Base-by-base conservation (phyloP, 2,329 filamentous ascomycete genomes). In the Claviceps lovelessii region DNA sequence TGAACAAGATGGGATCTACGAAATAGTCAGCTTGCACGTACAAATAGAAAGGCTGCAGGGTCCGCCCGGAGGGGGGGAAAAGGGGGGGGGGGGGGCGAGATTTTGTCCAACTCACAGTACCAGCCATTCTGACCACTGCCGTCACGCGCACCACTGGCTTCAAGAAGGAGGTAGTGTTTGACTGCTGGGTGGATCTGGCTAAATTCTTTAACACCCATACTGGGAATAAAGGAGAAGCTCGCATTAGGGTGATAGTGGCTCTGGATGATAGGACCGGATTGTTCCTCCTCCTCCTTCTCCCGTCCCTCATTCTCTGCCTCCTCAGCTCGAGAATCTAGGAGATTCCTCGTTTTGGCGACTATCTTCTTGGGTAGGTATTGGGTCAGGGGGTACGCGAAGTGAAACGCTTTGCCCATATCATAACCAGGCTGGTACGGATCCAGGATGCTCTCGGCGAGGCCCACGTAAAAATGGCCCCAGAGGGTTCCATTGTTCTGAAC, bases 221-320 rank as follows among this genome's bases (percentile, higher is more conserved):
- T 84, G 3, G 90, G 89, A 51, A 98, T 81, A 63, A 97, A 83
- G 6, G 90, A 88, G 58, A 98, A 75, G 52, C 87, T 94, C 62
- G 94, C 85, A 70, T 98, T 98, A 7, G 93, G 87, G 70, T 98
- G 93, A 68, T 96, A 98, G 73, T 90, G 95, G 54, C 84, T 94
- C 49, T 80, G 82, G 58, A 95, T 81, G 53, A 84, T 74, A n/a
- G 88, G 84, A 1, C 84, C 83, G 5, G 76, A 71, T 55, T 78
- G 73, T 59, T 79, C 76, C 19, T 73, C 72, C 33, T 79, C 76
- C n/a, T 73, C 73, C 31, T 70, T 69, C 35, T 39, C 35, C 11
- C 33, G 7, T 19, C 9, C 37, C n/a, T 75, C 75, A n/a, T 76
- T 73, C 45, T 77, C 74, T 7, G 76, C 74, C 15, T 72, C 70